Evolutionary conservation across 345 rosid genomes (phyloP), one percentile per base, ranked within the genome.

Genomic region (Viola odorata): DNA sequence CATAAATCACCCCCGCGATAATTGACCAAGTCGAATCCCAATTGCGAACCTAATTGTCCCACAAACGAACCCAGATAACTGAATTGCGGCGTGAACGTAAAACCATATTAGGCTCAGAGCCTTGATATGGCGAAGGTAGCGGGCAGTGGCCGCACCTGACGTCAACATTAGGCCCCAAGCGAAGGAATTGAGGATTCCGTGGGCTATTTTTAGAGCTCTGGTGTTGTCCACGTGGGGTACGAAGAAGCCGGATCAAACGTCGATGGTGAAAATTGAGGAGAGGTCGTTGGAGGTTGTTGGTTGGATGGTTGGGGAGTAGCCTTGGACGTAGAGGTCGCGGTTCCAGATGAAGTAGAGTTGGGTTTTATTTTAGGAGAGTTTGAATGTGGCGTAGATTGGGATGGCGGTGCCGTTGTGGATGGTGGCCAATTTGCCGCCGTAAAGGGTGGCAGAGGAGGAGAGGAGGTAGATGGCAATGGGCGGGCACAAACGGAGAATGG

Each of bases 281-380:
- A 94, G 89, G 55, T 90, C 97, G 3, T 68, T 86, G 6, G 89
- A 71, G 32, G 91, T 86, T 0, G 99, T 94, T 2, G 99, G 97
- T 53, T 94, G 99, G 75, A 90, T 90, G 13, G 99, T 82, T 4
- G 99, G 99, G 32, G 99, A 94, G 69, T 94, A 94, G 45, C 97
- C 99, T 73, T 94, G 99, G 10, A 90, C 97, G 11, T 94, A 86
- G 0, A 94, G 82, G 36, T 97, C 97, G n/a, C 99, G 85, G 77
- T 94, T 94, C 99, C 99, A 94, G 3, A 90, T 80, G 55, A 81
- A 77, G 71, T 94, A 95, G 17, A 94, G 66, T 61, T 78, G 77
- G 56, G 97, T 90, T 32, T 71, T 80, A 63, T 94, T 90, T 0
- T 87, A 62, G 4, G 40, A 66, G 12, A 94, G 92, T 64, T 80